These are phyloP conservation scores for Amaranthus tricolor DNA, from an alignment of 179 eudicot genomes.

Conservation along the genomic window DNA sequence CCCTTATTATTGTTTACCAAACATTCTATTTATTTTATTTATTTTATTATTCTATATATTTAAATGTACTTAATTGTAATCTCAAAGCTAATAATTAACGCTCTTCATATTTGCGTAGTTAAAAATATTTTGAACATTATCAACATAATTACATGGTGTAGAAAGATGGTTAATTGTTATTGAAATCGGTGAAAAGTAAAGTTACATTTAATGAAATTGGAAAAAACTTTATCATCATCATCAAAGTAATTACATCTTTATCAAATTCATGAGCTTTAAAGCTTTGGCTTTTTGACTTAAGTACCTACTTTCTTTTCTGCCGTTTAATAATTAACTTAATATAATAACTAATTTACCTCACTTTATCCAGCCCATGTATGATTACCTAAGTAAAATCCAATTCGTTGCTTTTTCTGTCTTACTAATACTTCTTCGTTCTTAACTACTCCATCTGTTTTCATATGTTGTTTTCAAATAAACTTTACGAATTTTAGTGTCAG, in stretches of 20 bases:
- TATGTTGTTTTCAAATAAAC: too few relatives aligned
- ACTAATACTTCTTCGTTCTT: not conserved
- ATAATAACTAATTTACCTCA: not conserved
- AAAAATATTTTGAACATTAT: too few relatives aligned
- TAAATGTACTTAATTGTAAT: too few relatives aligned
- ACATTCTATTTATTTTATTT: too few relatives aligned
- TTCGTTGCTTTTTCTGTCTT: not conserved
- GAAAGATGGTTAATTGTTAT: not conserved
- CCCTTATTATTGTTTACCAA: too few relatives aligned
- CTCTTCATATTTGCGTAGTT: too few relatives aligned
- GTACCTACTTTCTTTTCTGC: not conserved
- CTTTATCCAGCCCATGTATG: slow-evolving; percentile 9
- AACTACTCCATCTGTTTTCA: too few relatives aligned
- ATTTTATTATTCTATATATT: too few relatives aligned
- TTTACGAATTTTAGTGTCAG: too few relatives aligned
- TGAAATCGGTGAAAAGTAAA: slow-evolving; percentile 13
- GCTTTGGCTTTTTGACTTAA: slow-evolving; percentile 15
- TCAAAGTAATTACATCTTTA: slow-evolving; percentile 11
- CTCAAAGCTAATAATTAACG: too few relatives aligned
- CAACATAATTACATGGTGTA: not conserved
- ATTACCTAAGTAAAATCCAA: not conserved
- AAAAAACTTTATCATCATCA: slow-evolving; percentile 1
- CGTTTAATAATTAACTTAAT: not conserved
- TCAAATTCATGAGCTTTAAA: slow-evolving; percentile 15
- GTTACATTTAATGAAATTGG: not conserved